These are phyloP conservation scores for Lipomyces japonicus DNA, from an alignment of 805 yeast species.

Conservation along the genomic window DNA sequence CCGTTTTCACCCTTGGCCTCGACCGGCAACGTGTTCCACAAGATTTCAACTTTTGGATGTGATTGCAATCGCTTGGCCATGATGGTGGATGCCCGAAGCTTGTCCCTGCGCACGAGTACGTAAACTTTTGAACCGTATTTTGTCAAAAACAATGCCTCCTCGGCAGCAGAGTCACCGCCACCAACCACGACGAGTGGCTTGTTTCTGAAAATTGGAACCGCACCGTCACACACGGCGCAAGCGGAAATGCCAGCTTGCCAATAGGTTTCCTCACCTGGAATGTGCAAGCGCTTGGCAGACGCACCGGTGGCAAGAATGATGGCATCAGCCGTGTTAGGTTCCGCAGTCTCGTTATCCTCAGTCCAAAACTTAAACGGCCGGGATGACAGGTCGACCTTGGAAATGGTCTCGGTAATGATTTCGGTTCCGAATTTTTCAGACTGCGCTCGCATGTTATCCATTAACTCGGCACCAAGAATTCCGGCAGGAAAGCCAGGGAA, in stretches of 20 bases:
- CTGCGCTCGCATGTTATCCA: slow-evolving; percentile 93
- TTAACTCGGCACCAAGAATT: slow-evolving; percentile 76
- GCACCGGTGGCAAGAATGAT: slow-evolving; percentile 97
- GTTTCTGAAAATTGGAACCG: slow-evolving; percentile 97
- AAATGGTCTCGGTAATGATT: slow-evolving; percentile 89
- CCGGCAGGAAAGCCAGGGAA: slow-evolving; percentile 99
- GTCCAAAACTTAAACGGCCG: slow-evolving; percentile 97
- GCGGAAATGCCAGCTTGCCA: slow-evolving; percentile 99
- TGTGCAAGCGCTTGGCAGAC: slow-evolving; percentile 85
- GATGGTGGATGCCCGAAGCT: slow-evolving; percentile 88
- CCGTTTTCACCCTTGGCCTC: slow-evolving; percentile 96
- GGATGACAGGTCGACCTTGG: slow-evolving; percentile 82
- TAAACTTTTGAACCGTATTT: slow-evolving; percentile 96
- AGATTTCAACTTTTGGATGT: slow-evolving; percentile 84
- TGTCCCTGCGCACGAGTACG: slow-evolving; percentile 90
- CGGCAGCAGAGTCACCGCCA: slow-evolving; percentile 99
- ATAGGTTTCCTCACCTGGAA: slow-evolving; percentile 96
- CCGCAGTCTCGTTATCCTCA: slow-evolving; percentile 88
- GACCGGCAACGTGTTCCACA: slow-evolving; percentile 77
- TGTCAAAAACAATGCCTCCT: slow-evolving; percentile 94
- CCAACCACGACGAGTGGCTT: slow-evolving; percentile 97
- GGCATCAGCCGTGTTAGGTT: slow-evolving; percentile 89
- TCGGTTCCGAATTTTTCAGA: slow-evolving; percentile 85
- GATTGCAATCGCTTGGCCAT: slow-evolving; percentile 90
- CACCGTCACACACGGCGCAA: slow-evolving; percentile 99